A percentile compares a stretch with the other conserved stretches of the same genome.
These are phyloP conservation scores for Pinus tabuliformis DNA, from an alignment of 75 land plant species.

Conservation along the genomic window DNA sequence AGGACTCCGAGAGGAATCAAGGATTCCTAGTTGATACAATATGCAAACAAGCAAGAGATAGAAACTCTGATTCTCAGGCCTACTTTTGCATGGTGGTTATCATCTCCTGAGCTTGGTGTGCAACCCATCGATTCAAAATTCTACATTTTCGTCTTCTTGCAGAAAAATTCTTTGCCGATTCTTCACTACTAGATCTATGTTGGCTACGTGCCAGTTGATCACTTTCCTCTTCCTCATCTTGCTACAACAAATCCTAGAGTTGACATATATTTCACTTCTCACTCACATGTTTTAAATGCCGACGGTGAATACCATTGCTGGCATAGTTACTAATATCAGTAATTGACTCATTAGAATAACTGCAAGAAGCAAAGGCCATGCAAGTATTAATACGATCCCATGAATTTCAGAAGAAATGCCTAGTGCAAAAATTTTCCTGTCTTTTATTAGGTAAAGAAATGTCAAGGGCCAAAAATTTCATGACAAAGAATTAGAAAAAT, in stretches of 20 bases:
- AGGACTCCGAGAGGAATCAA: constrained; percentile 64
- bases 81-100: constrained; percentile 13
- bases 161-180: not conserved
- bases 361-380: too few species aligned
- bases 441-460: too few species aligned
- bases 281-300: constrained; percentile 4
- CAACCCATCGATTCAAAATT: constrained; percentile 16
- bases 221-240: constrained; percentile 30
- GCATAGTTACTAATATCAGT: not conserved
- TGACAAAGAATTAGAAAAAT: too few species aligned
- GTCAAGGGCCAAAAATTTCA: too few species aligned
- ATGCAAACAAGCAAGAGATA: constrained; percentile 82
- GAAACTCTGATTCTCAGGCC: constrained; percentile 21
- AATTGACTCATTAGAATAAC: not conserved
- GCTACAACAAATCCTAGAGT: not conserved
- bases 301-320: not conserved
- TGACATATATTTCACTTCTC: not conserved
- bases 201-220: constrained; percentile 40
- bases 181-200: constrained; percentile 39
- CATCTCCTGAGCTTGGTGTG: constrained; percentile 17
- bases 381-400: too few species aligned
- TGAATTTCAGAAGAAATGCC: too few species aligned
- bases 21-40: constrained; percentile 85
- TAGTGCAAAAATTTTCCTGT: too few species aligned
- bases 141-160: not conserved